phyloP scores from a whole-genome alignment of 768 basidiomycete species.

The Leccinum incarnatum region DNA sequence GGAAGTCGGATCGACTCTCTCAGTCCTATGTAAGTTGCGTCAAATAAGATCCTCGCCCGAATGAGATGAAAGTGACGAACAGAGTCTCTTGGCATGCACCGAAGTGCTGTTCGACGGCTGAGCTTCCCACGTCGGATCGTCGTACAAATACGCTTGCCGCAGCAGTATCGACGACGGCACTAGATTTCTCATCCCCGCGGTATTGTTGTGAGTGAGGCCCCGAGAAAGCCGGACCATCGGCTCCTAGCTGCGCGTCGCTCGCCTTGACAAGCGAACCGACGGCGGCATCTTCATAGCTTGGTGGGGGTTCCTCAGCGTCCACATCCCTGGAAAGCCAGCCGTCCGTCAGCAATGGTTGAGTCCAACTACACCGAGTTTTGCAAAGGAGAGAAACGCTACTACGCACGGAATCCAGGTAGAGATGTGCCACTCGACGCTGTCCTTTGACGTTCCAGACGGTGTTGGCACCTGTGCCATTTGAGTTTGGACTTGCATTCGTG shows the following conservation, averaged over 20 bases:
- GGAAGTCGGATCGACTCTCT: not conserved
- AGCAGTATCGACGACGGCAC: not conserved
- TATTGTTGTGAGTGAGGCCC: not conserved
- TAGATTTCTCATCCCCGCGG: not conserved
- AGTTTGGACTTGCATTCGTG: not conserved
- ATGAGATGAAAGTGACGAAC: not conserved
- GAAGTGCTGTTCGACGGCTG: not conserved
- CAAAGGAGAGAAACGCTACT: not conserved
- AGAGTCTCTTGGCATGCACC: not conserved
- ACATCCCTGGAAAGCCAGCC: not conserved
- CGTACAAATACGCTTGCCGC: not conserved
- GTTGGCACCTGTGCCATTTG: not conserved
- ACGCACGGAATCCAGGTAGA: slow-evolving; percentile 6
- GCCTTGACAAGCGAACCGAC: not conserved
- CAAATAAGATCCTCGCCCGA: not conserved
- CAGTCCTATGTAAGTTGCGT: not conserved
- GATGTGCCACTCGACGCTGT: not conserved
- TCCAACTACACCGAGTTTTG: not conserved
- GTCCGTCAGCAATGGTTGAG: not conserved
- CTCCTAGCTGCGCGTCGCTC: no score
- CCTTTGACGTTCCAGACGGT: not conserved
- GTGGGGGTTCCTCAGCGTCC: slow-evolving; percentile 8
- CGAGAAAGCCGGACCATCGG: not conserved
- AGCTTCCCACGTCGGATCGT: not conserved
- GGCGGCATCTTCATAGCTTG: slow-evolving; percentile 13